These are phyloP conservation scores for Suhomyces atakaporum DNA, from an alignment of 1,139 yeast species.

Conservation along the genomic window DNA sequence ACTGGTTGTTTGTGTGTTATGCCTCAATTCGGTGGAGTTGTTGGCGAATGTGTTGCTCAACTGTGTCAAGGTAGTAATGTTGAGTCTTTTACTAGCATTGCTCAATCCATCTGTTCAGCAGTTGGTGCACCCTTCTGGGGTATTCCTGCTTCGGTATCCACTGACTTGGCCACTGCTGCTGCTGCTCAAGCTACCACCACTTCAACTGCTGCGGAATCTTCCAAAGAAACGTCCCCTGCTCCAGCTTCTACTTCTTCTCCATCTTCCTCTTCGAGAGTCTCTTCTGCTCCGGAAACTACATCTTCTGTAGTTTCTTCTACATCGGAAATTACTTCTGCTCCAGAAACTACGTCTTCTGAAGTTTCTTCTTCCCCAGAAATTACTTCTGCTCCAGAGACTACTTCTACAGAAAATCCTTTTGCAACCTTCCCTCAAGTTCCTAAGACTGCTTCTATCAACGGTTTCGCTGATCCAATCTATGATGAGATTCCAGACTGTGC, in stretches of 20 bases:
- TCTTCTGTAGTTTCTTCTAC: no score
- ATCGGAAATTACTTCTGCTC: no score
- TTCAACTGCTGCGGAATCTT: slow-evolving; percentile 9
- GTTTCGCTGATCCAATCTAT: slow-evolving; percentile 54
- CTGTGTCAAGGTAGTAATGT: slow-evolving; percentile 44
- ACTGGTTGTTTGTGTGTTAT: slow-evolving; percentile 56
- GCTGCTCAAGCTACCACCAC: slow-evolving; percentile 18
- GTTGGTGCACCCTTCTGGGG: slow-evolving; percentile 52
- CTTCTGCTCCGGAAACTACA: no score
- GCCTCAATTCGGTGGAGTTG: slow-evolving; percentile 49
- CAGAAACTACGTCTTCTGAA: no score
- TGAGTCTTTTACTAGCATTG: slow-evolving; percentile 39
- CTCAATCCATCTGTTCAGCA: slow-evolving; percentile 40
- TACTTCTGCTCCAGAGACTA: no score
- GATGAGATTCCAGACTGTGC: slow-evolving; percentile 47
- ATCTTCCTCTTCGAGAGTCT: no score
- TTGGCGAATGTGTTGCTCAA: slow-evolving; percentile 47
- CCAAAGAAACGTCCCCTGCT: no score
- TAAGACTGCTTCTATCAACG: slow-evolving; percentile 51
- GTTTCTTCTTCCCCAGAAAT: no score
- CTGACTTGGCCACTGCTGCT: slow-evolving; percentile 36
- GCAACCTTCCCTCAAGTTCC: slow-evolving; percentile 50
- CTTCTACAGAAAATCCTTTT: slow-evolving; percentile 25
- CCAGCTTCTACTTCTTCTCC: slow-evolving; percentile 1
- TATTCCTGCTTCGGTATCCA: slow-evolving; percentile 44